Conservation (phyloP, 2,329 filamentous ascomycete genomes). For the Purpureocillium lavendulum region DNA sequence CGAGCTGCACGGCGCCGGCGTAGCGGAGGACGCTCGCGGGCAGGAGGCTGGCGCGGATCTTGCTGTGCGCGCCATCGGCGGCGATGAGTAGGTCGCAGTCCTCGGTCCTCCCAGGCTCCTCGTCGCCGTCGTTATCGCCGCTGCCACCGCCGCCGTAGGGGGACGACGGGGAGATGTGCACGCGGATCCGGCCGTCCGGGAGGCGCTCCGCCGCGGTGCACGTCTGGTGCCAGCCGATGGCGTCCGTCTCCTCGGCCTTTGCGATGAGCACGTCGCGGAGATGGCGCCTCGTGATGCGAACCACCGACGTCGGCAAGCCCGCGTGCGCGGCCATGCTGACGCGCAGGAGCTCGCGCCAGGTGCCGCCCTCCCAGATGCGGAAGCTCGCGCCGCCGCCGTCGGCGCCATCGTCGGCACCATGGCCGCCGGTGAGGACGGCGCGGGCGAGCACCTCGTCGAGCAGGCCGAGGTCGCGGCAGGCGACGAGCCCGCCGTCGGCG, state of each 20-base stretch:
- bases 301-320: not conserved
- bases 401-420: not conserved
- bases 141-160: too few species aligned
- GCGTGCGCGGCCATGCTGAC: not conserved
- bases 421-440: constrained; percentile 8
- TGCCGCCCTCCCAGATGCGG: not conserved
- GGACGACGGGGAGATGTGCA: not conserved
- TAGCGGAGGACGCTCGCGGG: constrained; percentile 20
- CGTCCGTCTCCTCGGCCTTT: not conserved
- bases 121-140: not conserved
- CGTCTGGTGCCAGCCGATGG: not conserved
- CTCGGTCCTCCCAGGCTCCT: not conserved
- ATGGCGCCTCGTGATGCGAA: not conserved
- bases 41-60: constrained; percentile 23
- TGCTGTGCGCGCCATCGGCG: constrained; percentile 30
- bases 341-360: not conserved
- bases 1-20: constrained; percentile 23
- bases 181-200: constrained; percentile 1
- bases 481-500: constrained; percentile 19
- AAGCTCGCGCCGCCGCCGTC: not conserved
- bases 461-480: constrained; percentile 23
- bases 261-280: not conserved
- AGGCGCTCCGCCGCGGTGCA: not conserved
- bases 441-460: constrained; percentile 18
- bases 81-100: constrained; percentile 29